A percentile compares a stretch with the other conserved stretches of the same genome.
Conservation (phyloP, 2,329 filamentous ascomycete species). For the Aspergillus ochraceus region DNA sequence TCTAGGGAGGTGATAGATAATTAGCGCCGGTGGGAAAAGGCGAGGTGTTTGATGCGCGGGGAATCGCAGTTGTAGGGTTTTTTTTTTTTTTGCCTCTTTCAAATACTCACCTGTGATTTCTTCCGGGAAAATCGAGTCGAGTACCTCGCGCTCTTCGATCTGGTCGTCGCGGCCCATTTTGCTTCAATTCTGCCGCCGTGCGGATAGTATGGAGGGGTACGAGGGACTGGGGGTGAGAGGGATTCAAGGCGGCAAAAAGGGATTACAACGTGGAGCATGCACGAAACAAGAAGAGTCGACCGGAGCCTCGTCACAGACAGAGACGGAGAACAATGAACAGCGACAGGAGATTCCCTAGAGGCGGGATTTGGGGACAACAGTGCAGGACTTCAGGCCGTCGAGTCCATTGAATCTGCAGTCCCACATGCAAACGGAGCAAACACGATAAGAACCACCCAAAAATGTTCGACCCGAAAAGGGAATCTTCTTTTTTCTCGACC, state of each 20-base stretch:
- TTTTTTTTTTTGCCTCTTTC: background rate
- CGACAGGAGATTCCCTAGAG: background rate
- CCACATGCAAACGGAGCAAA: conserved; percentile 45
- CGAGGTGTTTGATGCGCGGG: no score
- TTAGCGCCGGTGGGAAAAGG: background rate
- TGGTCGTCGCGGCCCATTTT: conserved; percentile 74
- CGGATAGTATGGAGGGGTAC: conserved; percentile 29
- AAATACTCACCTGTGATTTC: conserved; percentile 81
- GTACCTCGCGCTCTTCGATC: conserved; percentile 91
- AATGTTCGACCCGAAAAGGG: conserved; percentile 23
- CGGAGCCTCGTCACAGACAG: background rate
- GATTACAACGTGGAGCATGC: background rate
- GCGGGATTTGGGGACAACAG: background rate
- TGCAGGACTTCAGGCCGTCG: background rate
- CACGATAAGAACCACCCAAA: conserved; percentile 33
- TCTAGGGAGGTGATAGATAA: conserved; percentile 53
- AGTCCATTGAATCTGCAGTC: conserved; percentile 25
- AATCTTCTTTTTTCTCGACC: conserved; percentile 12
- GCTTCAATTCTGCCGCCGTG: conserved; percentile 26
- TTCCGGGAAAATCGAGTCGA: conserved; percentile 96
- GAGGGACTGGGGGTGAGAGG: conserved; percentile 7
- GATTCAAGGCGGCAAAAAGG: conserved; percentile 1
- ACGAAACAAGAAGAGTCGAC: background rate
- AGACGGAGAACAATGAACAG: background rate
- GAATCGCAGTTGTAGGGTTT: background rate